Evolutionary conservation across 2,329 filamentous ascomycete genomes (phyloP), one percentile per base, ranked within the genome.

Genomic region (Penicillium freii): DNA sequence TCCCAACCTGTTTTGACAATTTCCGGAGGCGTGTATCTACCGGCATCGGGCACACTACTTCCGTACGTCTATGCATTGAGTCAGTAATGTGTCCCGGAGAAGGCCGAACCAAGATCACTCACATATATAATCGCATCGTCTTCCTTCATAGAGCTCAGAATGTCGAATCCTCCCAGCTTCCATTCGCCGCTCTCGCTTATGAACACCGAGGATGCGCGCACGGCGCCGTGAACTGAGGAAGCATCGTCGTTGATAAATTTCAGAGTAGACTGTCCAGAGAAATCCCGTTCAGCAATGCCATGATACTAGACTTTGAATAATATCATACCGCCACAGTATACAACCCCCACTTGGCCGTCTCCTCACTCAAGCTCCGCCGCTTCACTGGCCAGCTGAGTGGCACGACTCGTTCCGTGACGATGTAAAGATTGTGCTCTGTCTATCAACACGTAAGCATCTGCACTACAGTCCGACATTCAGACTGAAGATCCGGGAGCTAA

Each of bases 211-310:
- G 90, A 89, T 21, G 90, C 89, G 61, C 90, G 87, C 51, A 99
- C 80, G 67, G 86, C 91, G 48, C 92, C 94, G 69, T 99, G 94
- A 51, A 99, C 89, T 0, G 92, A 97, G 2, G 88, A 83, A 3
- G 92, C 94, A 64, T 99, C 94, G 47, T 90, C 87, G 69, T 99
- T 99, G 73, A 99, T 91, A 71, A 99, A 99, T 69, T 94, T 96
- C 64, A 97, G 77, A 0, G 94, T 97, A 71, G 91, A 90, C 87
- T 92, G 63, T 11, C 45, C 23, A 6, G 11, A 25, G 0, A 1
- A 45, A 21, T 21, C 7, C n/a, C 3, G 8, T 23, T 58, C 55
- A 53, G 45, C 15, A 38, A 39, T 31, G 49, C 17, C 45, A 31
- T 8, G 36, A 34, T 25, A 54, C 7, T 1, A 39, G 29, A 33